These are phyloP conservation scores for Tolypocladium paradoxum DNA, from an alignment of 2,329 filamentous ascomycete species.

Conservation along the genomic window DNA sequence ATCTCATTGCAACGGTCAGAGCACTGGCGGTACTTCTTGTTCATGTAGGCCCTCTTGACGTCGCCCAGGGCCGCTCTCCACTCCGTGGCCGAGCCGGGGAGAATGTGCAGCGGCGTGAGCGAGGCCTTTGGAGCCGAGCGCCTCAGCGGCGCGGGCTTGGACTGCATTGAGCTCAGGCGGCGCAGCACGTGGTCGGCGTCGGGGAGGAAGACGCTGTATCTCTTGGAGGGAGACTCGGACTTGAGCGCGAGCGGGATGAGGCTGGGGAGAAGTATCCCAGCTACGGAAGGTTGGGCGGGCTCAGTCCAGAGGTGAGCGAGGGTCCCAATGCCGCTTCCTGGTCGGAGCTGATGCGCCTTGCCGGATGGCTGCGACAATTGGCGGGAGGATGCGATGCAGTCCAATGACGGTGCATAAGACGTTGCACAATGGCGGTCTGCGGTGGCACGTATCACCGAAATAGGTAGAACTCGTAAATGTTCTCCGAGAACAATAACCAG, in stretches of 20 bases:
- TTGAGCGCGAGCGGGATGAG: slow-evolving; percentile 21
- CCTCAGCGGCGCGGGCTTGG: slow-evolving; percentile 4
- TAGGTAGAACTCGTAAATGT: background rate
- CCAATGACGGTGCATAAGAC: background rate
- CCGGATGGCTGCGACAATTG: background rate
- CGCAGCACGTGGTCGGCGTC: background rate
- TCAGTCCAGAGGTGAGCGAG: background rate
- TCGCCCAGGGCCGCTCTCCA: slow-evolving; percentile 42
- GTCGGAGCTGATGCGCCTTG: background rate
- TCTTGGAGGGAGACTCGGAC: slow-evolving; percentile 1
- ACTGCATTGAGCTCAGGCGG: background rate
- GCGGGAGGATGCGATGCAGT: background rate
- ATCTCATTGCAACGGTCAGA: slow-evolving; percentile 42
- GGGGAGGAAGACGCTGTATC: slow-evolving; percentile 1
- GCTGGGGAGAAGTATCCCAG: slow-evolving; percentile 2
- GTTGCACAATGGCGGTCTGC: background rate
- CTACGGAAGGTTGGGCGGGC: background rate
- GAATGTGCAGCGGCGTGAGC: slow-evolving; percentile 12
- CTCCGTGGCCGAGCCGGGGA: slow-evolving; percentile 34
- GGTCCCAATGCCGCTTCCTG: background rate
- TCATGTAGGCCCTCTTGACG: slow-evolving; percentile 42
- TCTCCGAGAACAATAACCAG: no score
- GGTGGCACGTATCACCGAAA: background rate
- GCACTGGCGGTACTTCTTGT: slow-evolving; percentile 41
- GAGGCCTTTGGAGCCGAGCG: background rate